A percentile compares a stretch with the other conserved stretches of the same genome.
phyloP scores from a whole-genome alignment of 208 protist genomes.

The Strigomonas oncopelti region DNA sequence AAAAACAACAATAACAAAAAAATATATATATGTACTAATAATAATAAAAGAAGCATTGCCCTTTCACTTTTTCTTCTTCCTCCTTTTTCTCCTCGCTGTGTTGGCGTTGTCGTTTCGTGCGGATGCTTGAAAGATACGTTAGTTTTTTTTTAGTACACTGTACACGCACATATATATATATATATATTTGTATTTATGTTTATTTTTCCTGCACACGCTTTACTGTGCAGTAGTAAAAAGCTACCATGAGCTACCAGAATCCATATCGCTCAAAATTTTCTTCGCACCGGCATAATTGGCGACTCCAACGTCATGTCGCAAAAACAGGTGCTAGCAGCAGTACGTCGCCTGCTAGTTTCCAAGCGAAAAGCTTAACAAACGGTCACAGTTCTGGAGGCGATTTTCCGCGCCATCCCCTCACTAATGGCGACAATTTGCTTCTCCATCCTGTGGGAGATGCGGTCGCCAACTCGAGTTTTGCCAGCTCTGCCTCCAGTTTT shows the following conservation, averaged over 20 bases:
- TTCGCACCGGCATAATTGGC: neutral
- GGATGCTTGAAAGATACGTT: too few relatives aligned
- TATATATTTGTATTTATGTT: conserved; percentile 33
- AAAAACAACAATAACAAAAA: too few relatives aligned
- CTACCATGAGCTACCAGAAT: neutral
- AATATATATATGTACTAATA: too few relatives aligned
- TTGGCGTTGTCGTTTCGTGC: too few relatives aligned
- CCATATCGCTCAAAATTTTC: neutral
- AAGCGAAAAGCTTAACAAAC: neutral
- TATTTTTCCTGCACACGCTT: too few relatives aligned
- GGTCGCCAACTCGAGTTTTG: neutral
- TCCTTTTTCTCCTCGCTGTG: too few relatives aligned
- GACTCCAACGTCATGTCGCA: neutral
- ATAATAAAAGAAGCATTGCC: too few relatives aligned
- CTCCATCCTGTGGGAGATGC: neutral
- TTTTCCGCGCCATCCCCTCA: neutral
- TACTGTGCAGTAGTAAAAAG: too few relatives aligned
- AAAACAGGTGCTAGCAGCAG: neutral
- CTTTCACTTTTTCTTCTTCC: too few relatives aligned
- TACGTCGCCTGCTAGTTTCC: too few relatives aligned
- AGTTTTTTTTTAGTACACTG: too few relatives aligned
- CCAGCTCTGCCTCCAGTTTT: neutral
- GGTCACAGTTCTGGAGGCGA: neutral
- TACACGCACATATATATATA: too few relatives aligned
- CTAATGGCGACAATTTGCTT: neutral